These are phyloP conservation scores for Hericium coralloides DNA, from an alignment of 768 basidiomycete genomes.

Conservation along the genomic window DNA sequence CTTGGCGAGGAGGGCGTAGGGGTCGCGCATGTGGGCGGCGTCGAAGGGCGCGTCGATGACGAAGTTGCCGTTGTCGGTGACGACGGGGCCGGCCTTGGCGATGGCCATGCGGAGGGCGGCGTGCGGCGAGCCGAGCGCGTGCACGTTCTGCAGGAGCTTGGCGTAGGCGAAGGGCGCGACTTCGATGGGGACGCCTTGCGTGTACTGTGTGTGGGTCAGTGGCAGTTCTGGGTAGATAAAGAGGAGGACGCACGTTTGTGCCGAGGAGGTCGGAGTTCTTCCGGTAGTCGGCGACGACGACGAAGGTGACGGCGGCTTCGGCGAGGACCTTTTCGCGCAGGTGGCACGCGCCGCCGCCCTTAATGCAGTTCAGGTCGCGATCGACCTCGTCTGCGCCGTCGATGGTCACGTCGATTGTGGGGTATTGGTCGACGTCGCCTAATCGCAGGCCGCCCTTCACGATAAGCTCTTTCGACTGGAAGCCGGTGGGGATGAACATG, in stretches of 20 bases:
- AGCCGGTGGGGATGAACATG: constrained; percentile 89
- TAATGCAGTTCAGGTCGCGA: constrained; percentile 80
- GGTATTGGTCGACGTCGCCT: constrained; percentile 87
- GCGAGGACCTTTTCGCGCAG: constrained; percentile 96
- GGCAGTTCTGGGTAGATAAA: constrained; percentile 4
- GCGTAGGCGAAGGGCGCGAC: constrained; percentile 96
- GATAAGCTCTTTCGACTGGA: constrained; percentile 95
- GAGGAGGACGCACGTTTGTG: constrained; percentile 52
- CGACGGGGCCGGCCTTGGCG: constrained; percentile 91
- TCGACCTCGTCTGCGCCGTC: constrained; percentile 98
- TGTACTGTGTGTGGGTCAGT: constrained; percentile 41
- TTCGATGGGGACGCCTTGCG: constrained; percentile 88
- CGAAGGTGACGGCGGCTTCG: constrained; percentile 86
- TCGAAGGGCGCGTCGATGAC: constrained; percentile 94
- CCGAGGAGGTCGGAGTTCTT: constrained; percentile 84
- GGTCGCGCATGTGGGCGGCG: constrained; percentile 55
- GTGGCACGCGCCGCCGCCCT: constrained; percentile 96
- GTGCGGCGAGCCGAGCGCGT: constrained; percentile 51
- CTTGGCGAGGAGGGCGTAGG: constrained; percentile 52
- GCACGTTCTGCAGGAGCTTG: constrained; percentile 70
- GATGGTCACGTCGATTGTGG: constrained; percentile 88
- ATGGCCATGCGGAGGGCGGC: constrained; percentile 90
- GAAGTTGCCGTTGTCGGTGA: constrained; percentile 96
- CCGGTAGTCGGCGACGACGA: constrained; percentile 90
- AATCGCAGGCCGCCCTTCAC: constrained; percentile 66